These are phyloP conservation scores for Prunus kanzakura DNA, from an alignment of 306 rosid genomes.

Conservation along the genomic window DNA sequence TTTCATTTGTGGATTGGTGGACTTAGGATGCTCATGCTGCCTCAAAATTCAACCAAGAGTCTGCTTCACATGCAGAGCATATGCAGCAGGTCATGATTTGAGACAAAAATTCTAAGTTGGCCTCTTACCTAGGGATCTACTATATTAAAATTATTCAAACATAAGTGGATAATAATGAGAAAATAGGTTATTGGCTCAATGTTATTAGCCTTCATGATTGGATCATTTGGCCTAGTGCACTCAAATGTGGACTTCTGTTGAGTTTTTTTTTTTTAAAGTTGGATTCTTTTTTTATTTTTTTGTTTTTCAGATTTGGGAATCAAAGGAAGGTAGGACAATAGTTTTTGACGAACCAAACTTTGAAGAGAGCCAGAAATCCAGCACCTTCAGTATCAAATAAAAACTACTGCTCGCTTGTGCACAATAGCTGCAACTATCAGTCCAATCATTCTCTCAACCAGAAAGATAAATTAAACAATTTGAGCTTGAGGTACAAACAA, in stretches of 20 bases:
- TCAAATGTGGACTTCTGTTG: not conserved
- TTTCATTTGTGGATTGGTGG: not conserved
- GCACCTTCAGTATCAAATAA: not conserved
- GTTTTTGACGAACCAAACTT: not conserved
- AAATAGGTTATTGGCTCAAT: slow-evolving; percentile 16
- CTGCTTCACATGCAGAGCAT: not conserved
- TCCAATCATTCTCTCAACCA: not conserved
- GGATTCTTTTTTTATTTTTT: not conserved
- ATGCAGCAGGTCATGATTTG: not conserved
- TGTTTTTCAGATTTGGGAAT: not conserved
- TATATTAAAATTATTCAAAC: not conserved
- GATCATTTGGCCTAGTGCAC: not conserved
- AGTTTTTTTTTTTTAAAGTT: not conserved
- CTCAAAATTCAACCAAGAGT: not conserved
- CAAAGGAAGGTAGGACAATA: not conserved
- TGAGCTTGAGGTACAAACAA: not conserved
- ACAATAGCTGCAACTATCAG: not conserved
- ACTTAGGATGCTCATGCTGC: not conserved
- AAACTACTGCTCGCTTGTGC: not conserved
- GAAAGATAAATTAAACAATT: not conserved
- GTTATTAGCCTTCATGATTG: slow-evolving; percentile 2
- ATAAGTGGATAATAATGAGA: not conserved
- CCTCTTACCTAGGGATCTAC: slow-evolving; percentile 4
- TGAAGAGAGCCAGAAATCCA: not conserved
- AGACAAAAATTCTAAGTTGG: slow-evolving; percentile 4